Base-by-base conservation (phyloP, 306 rosid genomes). In the Pterocarpus macrocarpus region DNA sequence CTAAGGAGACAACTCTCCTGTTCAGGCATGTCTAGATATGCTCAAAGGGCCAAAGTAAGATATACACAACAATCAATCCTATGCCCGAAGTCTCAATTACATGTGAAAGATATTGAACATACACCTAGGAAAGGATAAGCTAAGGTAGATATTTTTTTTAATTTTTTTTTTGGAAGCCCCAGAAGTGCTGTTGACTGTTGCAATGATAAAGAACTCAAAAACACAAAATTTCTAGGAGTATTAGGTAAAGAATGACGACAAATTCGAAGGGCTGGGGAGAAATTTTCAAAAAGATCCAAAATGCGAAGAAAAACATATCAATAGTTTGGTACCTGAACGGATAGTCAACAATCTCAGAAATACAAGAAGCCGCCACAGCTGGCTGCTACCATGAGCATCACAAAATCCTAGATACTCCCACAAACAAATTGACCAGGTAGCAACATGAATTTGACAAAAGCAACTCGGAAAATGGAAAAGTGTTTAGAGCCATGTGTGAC, bases 1-100 rank as follows among this genome's bases (percentile, higher is more conserved):
- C 75, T 83, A 44, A 45, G 80, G 33, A 81, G 53, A 84, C 16
- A 66, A 45, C 61, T 62, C 49, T 71, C 92, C 88, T 44, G 74
- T 69, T 79, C 72, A 81, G 77, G 86, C 97, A 88, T 90, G 47
- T 80, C 80, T 82, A 84, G 52, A 80, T 69, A 83, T 45, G 83
- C 79, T 64, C 7, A 67, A 64, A 64, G 78, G 58, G 77, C 56
- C 57, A 71, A 63, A 71, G 28, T 22, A 22, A 22, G 28, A 22
- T 71, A 13, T 69, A 73, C 59, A 22, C 43, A 74, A 63, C 16
- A 9, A 75, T 73, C 45, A 85, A 50, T 16, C 14, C 71, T 14
- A 67, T 49, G 28, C 49, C 33, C 4, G 58, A 55, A 76, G 53
- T 43, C 30, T 63, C 75, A 70, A 39, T 78, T 33, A 58, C 84